These are phyloP conservation scores for Ceratobasidium theobromae DNA, from an alignment of 1,284 basidiomycete genomes.

Conservation along the genomic window DNA sequence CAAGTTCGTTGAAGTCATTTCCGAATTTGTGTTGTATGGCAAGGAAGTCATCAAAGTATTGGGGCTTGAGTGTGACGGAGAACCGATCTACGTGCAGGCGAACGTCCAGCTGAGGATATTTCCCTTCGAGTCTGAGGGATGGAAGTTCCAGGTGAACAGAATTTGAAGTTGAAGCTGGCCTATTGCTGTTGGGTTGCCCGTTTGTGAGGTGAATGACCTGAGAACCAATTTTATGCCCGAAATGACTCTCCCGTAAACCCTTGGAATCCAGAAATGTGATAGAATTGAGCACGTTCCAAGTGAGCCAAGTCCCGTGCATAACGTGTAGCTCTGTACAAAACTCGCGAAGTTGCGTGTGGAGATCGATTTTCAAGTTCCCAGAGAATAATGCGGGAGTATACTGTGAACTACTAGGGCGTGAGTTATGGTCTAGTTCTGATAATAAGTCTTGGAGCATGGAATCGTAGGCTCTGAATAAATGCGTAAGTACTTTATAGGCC, in stretches of 20 bases:
- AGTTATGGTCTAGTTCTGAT: slow-evolving; percentile 53
- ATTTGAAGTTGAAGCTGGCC: slow-evolving; percentile 45
- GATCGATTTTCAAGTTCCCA: slow-evolving; percentile 26
- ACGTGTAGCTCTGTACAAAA: slow-evolving; percentile 65
- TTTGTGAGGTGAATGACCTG: slow-evolving; percentile 52
- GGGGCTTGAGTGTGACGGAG: slow-evolving; percentile 70
- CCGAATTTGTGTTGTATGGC: slow-evolving; percentile 82
- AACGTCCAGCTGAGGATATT: slow-evolving; percentile 52
- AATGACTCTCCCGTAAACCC: slow-evolving; percentile 43
- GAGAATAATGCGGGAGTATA: slow-evolving; percentile 15
- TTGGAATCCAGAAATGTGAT: slow-evolving; percentile 49
- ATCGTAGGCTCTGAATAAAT: slow-evolving; percentile 42
- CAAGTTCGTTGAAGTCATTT: slow-evolving; percentile 78
- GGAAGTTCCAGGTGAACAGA: slow-evolving; percentile 66
- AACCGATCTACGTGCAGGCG: slow-evolving; percentile 66
- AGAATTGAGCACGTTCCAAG: slow-evolving; percentile 62
- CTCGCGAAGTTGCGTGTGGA: slow-evolving; percentile 50
- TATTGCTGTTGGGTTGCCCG: slow-evolving; percentile 47
- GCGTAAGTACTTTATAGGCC: neutral
- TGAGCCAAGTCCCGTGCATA: slow-evolving; percentile 82
- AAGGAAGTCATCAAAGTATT: slow-evolving; percentile 76
- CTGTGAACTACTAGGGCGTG: neutral
- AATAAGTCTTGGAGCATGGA: slow-evolving; percentile 63
- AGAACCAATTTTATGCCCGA: slow-evolving; percentile 64
- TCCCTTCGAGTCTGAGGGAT: slow-evolving; percentile 60